phyloP scores from a whole-genome alignment of 2,329 filamentous ascomycete species.

The Penicillium sp. region DNA sequence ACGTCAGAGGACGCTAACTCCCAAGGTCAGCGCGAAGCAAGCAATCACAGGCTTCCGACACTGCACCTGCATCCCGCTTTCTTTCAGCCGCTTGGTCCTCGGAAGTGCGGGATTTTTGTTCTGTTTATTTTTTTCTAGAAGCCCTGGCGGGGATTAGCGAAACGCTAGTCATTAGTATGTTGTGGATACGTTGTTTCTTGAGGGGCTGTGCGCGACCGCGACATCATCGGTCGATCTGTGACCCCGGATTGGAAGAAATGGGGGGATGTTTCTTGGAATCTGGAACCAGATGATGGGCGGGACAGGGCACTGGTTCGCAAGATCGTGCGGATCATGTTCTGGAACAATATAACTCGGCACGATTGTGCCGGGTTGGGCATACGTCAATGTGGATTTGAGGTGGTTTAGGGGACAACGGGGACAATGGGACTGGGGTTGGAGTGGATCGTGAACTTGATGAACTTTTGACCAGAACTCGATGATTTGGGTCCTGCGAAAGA shows the following conservation, averaged over 20 bases:
- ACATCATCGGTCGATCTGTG: slow-evolving; percentile 9
- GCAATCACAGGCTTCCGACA: no score
- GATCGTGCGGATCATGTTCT: slow-evolving; percentile 1
- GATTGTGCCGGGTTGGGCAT: slow-evolving; percentile 1
- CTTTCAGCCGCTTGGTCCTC: slow-evolving; percentile 4
- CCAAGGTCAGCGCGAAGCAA: no score
- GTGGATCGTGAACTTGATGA: no score
- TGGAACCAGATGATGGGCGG: not conserved
- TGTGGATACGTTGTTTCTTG: not conserved
- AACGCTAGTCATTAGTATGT: slow-evolving; percentile 1
- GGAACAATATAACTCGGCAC: slow-evolving; percentile 1
- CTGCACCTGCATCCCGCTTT: not conserved
- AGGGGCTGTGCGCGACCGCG: slow-evolving; percentile 15
- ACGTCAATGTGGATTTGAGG: not conserved
- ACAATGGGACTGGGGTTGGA: not conserved
- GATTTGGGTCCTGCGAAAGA: no score
- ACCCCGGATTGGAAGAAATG: slow-evolving; percentile 4
- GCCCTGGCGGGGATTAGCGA: no score
- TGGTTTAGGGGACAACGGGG: not conserved
- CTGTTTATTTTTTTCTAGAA: not conserved
- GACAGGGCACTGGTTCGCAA: not conserved
- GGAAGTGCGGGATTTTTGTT: slow-evolving; percentile 24
- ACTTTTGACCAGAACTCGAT: no score
- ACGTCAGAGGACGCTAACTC: slow-evolving; percentile 2
- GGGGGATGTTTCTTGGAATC: not conserved